These are phyloP conservation scores for Syzygium oleosum DNA, from an alignment of 345 rosid species.

Conservation along the genomic window DNA sequence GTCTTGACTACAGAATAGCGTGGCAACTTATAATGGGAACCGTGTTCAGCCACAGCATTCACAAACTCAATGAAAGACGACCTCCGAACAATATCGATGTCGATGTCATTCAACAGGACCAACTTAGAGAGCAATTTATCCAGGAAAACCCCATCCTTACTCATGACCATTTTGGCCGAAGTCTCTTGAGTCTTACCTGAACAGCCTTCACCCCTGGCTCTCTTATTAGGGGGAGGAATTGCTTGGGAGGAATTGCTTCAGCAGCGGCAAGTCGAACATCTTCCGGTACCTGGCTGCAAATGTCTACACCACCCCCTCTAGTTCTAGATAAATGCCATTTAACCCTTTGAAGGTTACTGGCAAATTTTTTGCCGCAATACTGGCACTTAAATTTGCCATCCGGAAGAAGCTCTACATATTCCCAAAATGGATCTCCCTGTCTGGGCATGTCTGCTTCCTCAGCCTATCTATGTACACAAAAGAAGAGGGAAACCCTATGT, in stretches of 20 bases:
- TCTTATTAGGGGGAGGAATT: too few species aligned
- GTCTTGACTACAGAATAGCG: not conserved
- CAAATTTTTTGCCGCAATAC: not conserved
- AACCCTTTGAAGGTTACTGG: not conserved
- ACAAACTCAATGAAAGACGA: not conserved
- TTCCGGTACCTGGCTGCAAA: too few species aligned
- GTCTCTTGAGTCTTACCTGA: not conserved
- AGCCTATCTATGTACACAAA: not conserved
- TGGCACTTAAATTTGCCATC: not conserved
- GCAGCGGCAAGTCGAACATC: too few species aligned
- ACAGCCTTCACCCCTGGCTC: not conserved
- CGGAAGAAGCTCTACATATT: not conserved
- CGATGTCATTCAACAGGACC: not conserved
- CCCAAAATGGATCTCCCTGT: not conserved
- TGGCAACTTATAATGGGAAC: not conserved
- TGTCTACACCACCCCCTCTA: not conserved
- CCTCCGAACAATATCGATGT: not conserved
- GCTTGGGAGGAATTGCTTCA: too few species aligned
- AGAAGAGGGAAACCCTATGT: not conserved
- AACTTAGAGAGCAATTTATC: not conserved
- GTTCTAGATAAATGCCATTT: not conserved
- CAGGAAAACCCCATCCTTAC: not conserved
- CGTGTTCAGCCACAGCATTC: not conserved
- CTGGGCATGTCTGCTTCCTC: not conserved
- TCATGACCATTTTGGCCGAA: too few species aligned